phyloP scores from a whole-genome alignment of 1,284 basidiomycete genomes.

The Trichosporon faecale region DNA sequence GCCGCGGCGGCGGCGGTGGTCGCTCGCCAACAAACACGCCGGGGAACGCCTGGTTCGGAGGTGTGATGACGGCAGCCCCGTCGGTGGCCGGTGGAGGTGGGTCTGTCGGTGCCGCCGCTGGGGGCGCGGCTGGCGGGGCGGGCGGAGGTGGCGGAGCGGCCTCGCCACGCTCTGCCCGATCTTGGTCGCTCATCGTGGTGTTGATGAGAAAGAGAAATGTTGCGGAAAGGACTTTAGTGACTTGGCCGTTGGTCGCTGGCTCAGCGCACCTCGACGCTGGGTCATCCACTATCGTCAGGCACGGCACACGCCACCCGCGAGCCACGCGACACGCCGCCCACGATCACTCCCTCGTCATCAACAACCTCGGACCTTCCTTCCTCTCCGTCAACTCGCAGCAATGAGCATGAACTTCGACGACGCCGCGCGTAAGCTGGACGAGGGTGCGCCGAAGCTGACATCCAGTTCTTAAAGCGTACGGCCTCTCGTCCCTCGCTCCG shows the following conservation, averaged over 20 bases:
- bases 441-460: not conserved
- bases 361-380: not conserved
- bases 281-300: slow-evolving; percentile 9
- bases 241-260: not conserved
- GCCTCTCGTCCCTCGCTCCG: slow-evolving; percentile 47
- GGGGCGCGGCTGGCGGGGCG: not conserved
- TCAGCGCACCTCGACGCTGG: not conserved
- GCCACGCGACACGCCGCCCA: not conserved
- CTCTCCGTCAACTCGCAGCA: not conserved
- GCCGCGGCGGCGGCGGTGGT: slow-evolving; percentile 27
- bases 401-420: slow-evolving; percentile 19
- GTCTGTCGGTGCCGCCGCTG: not conserved
- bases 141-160: slow-evolving; percentile 8
- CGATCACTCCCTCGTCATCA: slow-evolving; percentile 5
- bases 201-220: not conserved
- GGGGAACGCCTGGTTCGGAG: slow-evolving; percentile 12
- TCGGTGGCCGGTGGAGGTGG: not conserved
- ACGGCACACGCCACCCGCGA: slow-evolving; percentile 7
- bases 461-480: slow-evolving; percentile 51
- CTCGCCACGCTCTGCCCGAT: slow-evolving; percentile 10
- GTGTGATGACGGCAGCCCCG: not conserved
- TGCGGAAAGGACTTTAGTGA: not conserved
- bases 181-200: slow-evolving; percentile 6
- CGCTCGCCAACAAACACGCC: slow-evolving; percentile 23
- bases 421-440: slow-evolving; percentile 10